Conservation (phyloP, 179 eudicot genomes). For the Spergularia azorica region DNA sequence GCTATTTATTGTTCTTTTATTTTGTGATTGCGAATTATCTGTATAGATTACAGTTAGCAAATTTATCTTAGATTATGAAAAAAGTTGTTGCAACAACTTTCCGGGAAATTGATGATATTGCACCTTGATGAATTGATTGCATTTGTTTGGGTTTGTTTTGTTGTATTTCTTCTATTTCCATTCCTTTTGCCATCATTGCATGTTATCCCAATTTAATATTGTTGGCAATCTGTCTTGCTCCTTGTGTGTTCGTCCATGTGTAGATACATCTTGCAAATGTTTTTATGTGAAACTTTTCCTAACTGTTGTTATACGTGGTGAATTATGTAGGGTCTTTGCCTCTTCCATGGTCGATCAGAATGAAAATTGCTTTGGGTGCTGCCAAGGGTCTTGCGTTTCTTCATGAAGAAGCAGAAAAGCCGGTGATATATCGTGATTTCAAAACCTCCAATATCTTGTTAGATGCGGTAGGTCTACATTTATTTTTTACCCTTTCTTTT, state of each 20-base stretch:
- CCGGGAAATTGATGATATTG: neutral
- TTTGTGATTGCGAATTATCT: neutral
- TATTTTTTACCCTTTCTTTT: slow-evolving; percentile 1
- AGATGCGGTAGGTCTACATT: slow-evolving; percentile 66
- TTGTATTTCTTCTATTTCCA: neutral
- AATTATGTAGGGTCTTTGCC: slow-evolving; percentile 59
- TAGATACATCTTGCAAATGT: neutral
- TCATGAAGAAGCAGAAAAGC: slow-evolving; percentile 75
- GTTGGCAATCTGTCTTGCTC: neutral
- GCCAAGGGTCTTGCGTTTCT: slow-evolving; percentile 73
- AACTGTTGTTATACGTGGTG: neutral
- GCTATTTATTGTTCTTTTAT: neutral
- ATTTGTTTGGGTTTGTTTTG: neutral
- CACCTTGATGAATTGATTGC: slow-evolving; percentile 1
- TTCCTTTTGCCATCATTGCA: neutral
- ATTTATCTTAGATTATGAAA: neutral
- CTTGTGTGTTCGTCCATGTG: no score
- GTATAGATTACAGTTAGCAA: neutral
- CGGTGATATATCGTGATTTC: slow-evolving; percentile 81
- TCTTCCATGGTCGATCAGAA: slow-evolving; percentile 79
- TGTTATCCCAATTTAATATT: neutral
- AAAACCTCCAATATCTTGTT: slow-evolving; percentile 82
- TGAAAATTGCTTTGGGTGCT: slow-evolving; percentile 78
- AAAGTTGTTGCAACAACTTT: neutral
- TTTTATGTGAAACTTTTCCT: neutral